Percentiles rank a stretch among this genome's conserved stretches.
These are phyloP conservation scores for Babesia caballi DNA, from an alignment of 169 alveolate species.

Conservation along the genomic window DNA sequence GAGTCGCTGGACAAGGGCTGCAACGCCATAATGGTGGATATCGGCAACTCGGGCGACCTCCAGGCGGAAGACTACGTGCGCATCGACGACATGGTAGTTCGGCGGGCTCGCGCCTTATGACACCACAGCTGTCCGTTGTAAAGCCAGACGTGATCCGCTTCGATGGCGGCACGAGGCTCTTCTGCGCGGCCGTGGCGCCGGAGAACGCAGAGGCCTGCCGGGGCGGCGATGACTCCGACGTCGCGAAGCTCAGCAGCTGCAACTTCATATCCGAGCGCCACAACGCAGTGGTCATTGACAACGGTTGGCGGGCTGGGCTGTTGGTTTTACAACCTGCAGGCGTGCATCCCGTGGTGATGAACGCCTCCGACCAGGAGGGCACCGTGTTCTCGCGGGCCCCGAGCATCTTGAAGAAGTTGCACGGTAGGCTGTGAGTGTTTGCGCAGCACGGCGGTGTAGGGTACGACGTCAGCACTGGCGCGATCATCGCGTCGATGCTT, in stretches of 20 bases:
- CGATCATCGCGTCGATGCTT: slow-evolving; percentile 42
- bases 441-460: not conserved
- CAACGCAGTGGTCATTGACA: slow-evolving; percentile 35
- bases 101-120: not conserved
- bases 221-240: not conserved
- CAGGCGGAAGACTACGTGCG: not conserved
- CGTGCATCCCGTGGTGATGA: slow-evolving; percentile 10
- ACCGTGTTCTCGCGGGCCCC: slow-evolving; percentile 44
- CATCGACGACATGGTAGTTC: slow-evolving; percentile 15
- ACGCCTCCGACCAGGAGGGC: slow-evolving; percentile 35
- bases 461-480: slow-evolving; percentile 37
- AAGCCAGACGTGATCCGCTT: slow-evolving; percentile 14
- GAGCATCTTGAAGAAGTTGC: slow-evolving; percentile 22
- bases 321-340: not conserved
- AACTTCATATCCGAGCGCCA: slow-evolving; percentile 24
- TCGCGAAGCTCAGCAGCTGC: not conserved
- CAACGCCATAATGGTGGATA: slow-evolving; percentile 19
- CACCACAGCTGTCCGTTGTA: not conserved
- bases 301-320: not conserved
- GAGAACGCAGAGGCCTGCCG: not conserved
- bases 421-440: slow-evolving; percentile 6
- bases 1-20: slow-evolving; percentile 23
- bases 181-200: slow-evolving; percentile 1
- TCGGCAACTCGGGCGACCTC: not conserved
- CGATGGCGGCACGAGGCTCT: not conserved